Base-by-base conservation (phyloP, 2,329 filamentous ascomycete genomes). In the Microsporum audouinii region DNA sequence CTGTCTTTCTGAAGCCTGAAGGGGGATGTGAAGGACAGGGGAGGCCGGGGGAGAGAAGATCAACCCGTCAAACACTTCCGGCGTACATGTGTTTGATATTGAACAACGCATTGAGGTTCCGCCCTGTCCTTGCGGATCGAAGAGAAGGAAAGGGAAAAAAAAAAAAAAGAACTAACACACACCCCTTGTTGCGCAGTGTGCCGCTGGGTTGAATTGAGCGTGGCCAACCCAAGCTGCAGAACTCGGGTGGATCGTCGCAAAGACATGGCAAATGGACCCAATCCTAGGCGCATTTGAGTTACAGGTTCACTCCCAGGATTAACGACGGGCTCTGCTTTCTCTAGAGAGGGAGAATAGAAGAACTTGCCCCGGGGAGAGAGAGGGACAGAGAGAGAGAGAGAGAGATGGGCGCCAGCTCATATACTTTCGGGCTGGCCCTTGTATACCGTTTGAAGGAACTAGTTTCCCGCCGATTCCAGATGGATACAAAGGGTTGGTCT, bases 191-290 rank as follows among this genome's bases (percentile, higher is more conserved):
- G 45, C 45, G 33, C 51, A 55, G 29, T 55, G 51, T 55, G 51
- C 51, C 51, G 51, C 51, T 36, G 51, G 38, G 23, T 38, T 23
- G 17, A 23, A 31, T 17, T 55, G 31, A 55, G 51, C 51, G 51
- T 55, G 51, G 51, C 51, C 51, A 55, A 55, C 51, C 51, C 51
- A 55, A 55, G 51, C 51, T 55, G 51, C 51, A 55, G 51, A 55
- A 47, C 31, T 55, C 51, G 51, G 33, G 51, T 55, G 51, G 51
- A 55, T 55, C 51, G 51, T 55, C 51, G 51, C 51, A 55, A 55
- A 55, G 51, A 55, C 51, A 55, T 55, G 51, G 51, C 51, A 55
- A 55, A 55, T 55, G 51, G 51, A 55, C 51, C 51, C 51, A 55
- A 55, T 55, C 51, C 51, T 17, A 55, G 51, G 51, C 51, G 31